Base-by-base conservation (phyloP, 2,329 filamentous ascomycete genomes). In the Ophiostoma piceae region DNA sequence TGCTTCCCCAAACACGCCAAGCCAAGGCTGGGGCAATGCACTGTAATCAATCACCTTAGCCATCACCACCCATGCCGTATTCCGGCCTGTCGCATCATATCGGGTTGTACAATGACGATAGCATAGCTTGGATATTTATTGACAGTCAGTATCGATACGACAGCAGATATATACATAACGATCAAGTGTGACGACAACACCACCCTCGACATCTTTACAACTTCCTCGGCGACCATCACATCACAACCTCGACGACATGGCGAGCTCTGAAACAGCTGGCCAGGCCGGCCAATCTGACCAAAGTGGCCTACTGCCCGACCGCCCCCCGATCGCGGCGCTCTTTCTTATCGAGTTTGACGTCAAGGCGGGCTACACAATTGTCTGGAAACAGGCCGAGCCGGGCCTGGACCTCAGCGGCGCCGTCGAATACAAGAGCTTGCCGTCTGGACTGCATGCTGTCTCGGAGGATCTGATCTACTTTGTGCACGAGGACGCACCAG, bases 361-460 rank as follows among this genome's bases (percentile, higher is more conserved):
- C 81, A 95, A 94, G 79, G 90, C 92, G 76, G 93, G 93, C 82
- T 96, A 90, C 80, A 96, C 92, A 65, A 90, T 98, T 77, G 87
- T 88, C 47, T 98, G 95, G 95, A 92, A 96, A 79, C 88, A 87
- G 74, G 87, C 90, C 14, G 80, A 87, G 0, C 83, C 88, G 16
- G 88, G 87, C 67, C 84, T 94, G 80, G 84, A 86, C 79, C 85
- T 98, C 67, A 92, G 96, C 74, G 92, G 92, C 69, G 88, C 91
- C 32, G 92, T 97, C 76, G 95, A 99, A 80, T 99, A 93, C 85
- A 98, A 97, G 80, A 96, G 92, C 72, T 85, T 99, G 66, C 95
- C 95, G 2, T 98, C 94, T 0, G 95, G 95, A 32, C 80, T 97
- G 67, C 95, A 99, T 80, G 91, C 92, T 70, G 92, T 98, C 26